A percentile compares a stretch with the other conserved stretches of the same genome.
Conservation (phyloP, 2,329 filamentous ascomycete species). For the Neospermospora avenae region DNA sequence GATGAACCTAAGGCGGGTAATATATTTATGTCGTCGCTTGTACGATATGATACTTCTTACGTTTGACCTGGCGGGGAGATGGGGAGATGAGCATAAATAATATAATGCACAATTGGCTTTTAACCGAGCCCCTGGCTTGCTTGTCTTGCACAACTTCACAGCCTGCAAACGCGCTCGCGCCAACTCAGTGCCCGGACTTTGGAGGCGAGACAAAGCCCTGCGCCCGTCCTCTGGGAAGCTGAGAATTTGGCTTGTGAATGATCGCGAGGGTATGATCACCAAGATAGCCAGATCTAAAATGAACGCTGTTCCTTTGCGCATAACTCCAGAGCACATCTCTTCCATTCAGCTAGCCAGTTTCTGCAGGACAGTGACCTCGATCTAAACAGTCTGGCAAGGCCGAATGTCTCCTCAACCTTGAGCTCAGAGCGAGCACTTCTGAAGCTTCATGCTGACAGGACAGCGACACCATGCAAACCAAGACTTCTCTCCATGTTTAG, state of each 20-base stretch:
- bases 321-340: not conserved
- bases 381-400: not conserved
- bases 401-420: not conserved
- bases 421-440: not conserved
- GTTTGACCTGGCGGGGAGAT: not conserved
- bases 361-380: not conserved
- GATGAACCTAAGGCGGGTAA: not conserved
- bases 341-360: not conserved
- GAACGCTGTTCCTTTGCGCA: not conserved
- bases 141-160: not conserved
- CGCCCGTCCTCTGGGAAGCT: not conserved
- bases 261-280: no score
- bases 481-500: not conserved
- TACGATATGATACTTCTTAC: not conserved
- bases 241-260: not conserved
- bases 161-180: not conserved
- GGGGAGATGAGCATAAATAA: not conserved
- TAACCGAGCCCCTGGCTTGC: slow-evolving; percentile 2
- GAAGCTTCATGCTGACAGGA: not conserved
- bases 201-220: not conserved
- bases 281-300: not conserved
- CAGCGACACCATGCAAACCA: not conserved
- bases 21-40: no score
- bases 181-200: slow-evolving; percentile 3
- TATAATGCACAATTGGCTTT: not conserved